phyloP scores from a whole-genome alignment of 352 stramenopile genomes.

The Globisporangium camurandrum region DNA sequence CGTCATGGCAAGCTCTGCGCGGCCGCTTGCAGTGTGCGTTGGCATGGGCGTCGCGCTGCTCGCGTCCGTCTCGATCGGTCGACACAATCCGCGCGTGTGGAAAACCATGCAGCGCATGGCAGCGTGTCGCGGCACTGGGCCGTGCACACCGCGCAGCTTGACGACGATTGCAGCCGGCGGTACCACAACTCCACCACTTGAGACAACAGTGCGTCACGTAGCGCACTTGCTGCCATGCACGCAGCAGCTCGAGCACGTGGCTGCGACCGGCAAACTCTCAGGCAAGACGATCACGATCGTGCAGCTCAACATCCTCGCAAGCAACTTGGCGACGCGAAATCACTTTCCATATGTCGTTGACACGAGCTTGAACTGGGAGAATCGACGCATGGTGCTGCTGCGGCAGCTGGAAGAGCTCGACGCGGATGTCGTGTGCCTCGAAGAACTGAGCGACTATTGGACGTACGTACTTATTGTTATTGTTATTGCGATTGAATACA shows the following conservation, averaged over 20 bases:
- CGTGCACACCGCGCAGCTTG: conserved; percentile 16
- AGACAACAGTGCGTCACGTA: background rate
- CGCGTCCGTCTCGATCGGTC: conserved; percentile 54
- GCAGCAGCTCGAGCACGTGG: conserved; percentile 33
- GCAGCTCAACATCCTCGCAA: conserved; percentile 82
- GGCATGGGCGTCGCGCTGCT: conserved; percentile 68
- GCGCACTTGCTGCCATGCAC: conserved; percentile 36
- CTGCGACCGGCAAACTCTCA: conserved; percentile 22
- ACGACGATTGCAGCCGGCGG: conserved; percentile 6
- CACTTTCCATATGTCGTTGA: conserved; percentile 86
- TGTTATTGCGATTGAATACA: background rate
- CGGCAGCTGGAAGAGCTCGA: conserved; percentile 66
- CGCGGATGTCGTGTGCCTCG: conserved; percentile 77
- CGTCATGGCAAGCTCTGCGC: conserved; percentile 5
- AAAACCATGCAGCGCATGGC: conserved; percentile 26
- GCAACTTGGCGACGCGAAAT: conserved; percentile 77
- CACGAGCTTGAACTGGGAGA: conserved; percentile 76
- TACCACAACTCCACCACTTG: background rate
- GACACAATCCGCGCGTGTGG: conserved; percentile 44
- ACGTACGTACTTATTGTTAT: too few species aligned
- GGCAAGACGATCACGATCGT: conserved; percentile 71
- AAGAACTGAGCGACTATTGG: conserved; percentile 86
- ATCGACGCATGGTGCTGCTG: conserved; percentile 70
- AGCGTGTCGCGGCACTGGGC: background rate
- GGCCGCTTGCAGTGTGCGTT: conserved; percentile 45